Percentiles rank a stretch among this genome's conserved stretches.
phyloP scores from a whole-genome alignment of 805 yeast genomes.

The Suhomyces faveliae region DNA sequence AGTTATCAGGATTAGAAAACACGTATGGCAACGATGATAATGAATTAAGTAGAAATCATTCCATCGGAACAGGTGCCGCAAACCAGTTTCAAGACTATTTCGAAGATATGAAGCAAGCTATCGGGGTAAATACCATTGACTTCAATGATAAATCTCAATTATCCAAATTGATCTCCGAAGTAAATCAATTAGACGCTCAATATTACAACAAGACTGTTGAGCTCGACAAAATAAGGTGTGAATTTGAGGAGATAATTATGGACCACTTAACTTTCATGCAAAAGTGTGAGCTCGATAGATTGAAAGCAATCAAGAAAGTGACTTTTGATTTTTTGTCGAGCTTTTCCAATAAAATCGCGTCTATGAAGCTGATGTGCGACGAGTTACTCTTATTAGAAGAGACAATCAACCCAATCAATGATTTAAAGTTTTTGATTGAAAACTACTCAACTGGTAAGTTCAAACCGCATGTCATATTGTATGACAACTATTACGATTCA shows the following conservation, averaged over 20 bases:
- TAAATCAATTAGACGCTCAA: slow-evolving; percentile 50
- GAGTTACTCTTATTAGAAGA: slow-evolving; percentile 65
- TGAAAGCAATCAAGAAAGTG: slow-evolving; percentile 72
- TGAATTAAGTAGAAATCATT: slow-evolving; percentile 8
- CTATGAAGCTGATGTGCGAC: slow-evolving; percentile 58
- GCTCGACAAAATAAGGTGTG: slow-evolving; percentile 67
- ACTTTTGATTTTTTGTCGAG: slow-evolving; percentile 69
- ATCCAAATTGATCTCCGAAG: slow-evolving; percentile 54
- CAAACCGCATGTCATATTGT: slow-evolving; percentile 66
- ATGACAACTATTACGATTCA: slow-evolving; percentile 77
- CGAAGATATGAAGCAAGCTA: slow-evolving; percentile 46
- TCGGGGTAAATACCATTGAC: slow-evolving; percentile 42
- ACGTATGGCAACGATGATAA: slow-evolving; percentile 7
- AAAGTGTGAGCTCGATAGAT: slow-evolving; percentile 75
- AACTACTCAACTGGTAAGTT: slow-evolving; percentile 73
- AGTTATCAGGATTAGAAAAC: slow-evolving; percentile 14
- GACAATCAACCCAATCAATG: slow-evolving; percentile 66
- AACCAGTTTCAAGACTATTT: slow-evolving; percentile 24
- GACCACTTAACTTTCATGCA: slow-evolving; percentile 78
- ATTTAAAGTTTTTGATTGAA: slow-evolving; percentile 63
- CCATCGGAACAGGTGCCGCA: slow-evolving; percentile 5
- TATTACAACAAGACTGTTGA: slow-evolving; percentile 50
- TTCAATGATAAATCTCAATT: slow-evolving; percentile 51
- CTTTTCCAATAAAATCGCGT: slow-evolving; percentile 57
- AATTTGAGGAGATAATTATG: slow-evolving; percentile 67